Base-by-base conservation (phyloP, 2,329 filamentous ascomycete genomes). In the Trichoderma sp. region DNA sequence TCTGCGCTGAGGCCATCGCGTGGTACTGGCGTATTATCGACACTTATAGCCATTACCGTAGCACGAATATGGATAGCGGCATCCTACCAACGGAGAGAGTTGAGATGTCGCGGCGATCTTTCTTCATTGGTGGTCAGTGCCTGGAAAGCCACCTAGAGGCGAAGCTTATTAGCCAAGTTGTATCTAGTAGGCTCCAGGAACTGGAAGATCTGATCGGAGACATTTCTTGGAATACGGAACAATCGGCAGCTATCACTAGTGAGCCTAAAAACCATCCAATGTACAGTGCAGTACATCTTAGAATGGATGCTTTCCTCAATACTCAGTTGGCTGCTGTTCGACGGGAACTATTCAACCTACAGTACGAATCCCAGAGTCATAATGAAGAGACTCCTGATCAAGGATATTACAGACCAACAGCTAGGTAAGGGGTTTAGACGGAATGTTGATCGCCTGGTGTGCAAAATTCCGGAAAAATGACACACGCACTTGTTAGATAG, bases 11-110 rank as follows among this genome's bases (percentile, higher is more conserved):
- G 61, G 23, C 61, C 34, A 63, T 63, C 61, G 61, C 61, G 12
- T 63, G 34, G 61, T 63, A 63, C 61, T 63, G 36, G 61, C 61
- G 61, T 6, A 63, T 63, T 30, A 63, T 63, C 34, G 61, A 63
- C 61, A 63, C 61, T 6, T 63, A 63, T 47, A 47, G 36, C 61
- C 61, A 34, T 36, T 47, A 28, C 34, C 23, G 61, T 28, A 63
- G 34, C 61, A 30, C 61, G 0, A 63, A n/a, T 23, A 47, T 36
- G 23, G 61, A 47, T 28, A 28, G 36, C 23, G 34, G 61, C 23
- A 28, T 47, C 23, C 34, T n/a, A 43, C 23, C 23, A 9, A 28
- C 61, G 7, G 61, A 63, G 61, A 63, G 61, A 43, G 61, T 63
- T 6, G 61, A 63, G 61, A 47, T 36, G 61, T 20, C 34, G 36